Conservation (phyloP, 1,284 basidiomycete species). For the Pisolithus thermaeus region DNA sequence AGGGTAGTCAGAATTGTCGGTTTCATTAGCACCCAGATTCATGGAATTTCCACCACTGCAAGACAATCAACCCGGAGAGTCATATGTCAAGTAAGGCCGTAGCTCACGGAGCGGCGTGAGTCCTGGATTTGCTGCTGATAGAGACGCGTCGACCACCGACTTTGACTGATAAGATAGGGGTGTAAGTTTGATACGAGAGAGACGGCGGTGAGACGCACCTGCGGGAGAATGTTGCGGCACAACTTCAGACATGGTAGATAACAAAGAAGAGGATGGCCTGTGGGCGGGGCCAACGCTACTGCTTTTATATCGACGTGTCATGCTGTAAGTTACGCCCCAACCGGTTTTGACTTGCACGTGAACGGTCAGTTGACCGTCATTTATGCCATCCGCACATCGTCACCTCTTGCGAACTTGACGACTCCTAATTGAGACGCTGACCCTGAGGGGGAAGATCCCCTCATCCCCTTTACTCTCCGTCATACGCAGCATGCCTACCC, state of each 20-base stretch:
- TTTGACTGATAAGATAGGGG: slow-evolving; percentile 39
- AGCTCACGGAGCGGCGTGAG: slow-evolving; percentile 35
- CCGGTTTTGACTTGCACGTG: too few relatives aligned
- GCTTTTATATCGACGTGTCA: too few relatives aligned
- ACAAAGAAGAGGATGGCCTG: not conserved
- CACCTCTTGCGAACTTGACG: too few relatives aligned
- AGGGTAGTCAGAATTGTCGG: slow-evolving; percentile 51
- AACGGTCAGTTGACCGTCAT: too few relatives aligned
- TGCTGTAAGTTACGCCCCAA: too few relatives aligned
- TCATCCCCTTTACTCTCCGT: too few relatives aligned
- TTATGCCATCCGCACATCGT: too few relatives aligned
- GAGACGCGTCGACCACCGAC: slow-evolving; percentile 62
- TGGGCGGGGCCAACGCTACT: too few relatives aligned
- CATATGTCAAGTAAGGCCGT: not conserved
- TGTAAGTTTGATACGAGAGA: not conserved
- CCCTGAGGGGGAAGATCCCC: too few relatives aligned
- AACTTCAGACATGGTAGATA: slow-evolving; percentile 12
- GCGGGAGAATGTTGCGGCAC: slow-evolving; percentile 24
- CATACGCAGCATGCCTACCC: too few relatives aligned
- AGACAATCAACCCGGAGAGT: not conserved
- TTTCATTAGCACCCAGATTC: slow-evolving; percentile 17
- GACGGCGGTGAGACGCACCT: slow-evolving; percentile 11
- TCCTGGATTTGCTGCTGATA: slow-evolving; percentile 36
- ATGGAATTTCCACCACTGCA: slow-evolving; percentile 8
- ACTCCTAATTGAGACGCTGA: too few relatives aligned